Evolutionary conservation across 192 early-diverging fungal species (phyloP).

Genomic region (Geranomyces variabilis): DNA sequence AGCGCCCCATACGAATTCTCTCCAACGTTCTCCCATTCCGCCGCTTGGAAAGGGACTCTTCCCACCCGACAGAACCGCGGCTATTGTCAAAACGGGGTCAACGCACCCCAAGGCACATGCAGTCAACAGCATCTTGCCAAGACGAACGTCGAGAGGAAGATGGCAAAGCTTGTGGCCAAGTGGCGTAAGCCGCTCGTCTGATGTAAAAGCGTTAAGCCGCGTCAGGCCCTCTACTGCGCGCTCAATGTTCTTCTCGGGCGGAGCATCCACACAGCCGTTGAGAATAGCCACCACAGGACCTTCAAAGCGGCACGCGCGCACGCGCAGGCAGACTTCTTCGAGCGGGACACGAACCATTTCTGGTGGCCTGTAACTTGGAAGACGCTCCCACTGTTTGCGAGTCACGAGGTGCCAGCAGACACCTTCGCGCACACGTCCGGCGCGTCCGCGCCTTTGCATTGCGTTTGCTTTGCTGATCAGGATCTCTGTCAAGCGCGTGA

Average conservation of each 20-base stretch:
- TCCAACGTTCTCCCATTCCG: constrained; percentile 9
- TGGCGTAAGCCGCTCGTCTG: constrained; percentile 58
- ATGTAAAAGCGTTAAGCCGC: constrained; percentile 49
- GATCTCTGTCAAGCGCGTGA: constrained; percentile 63
- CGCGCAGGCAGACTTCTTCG: constrained; percentile 57
- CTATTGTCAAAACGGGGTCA: constrained; percentile 39
- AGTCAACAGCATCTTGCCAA: constrained; percentile 55
- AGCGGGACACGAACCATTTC: constrained; percentile 83
- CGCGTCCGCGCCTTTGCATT: constrained; percentile 76
- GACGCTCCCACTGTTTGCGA: constrained; percentile 47
- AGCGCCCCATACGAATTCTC: constrained; percentile 6
- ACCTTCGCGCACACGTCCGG: constrained; percentile 78
- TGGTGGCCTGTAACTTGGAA: constrained; percentile 64
- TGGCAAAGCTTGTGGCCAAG: constrained; percentile 71
- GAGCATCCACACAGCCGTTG: constrained; percentile 67
- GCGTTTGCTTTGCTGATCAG: constrained; percentile 70
- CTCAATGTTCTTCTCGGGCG: constrained; percentile 57
- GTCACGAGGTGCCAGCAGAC: constrained; percentile 77
- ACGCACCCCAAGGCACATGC: constrained; percentile 31
- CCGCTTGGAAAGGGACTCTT: constrained; percentile 26
- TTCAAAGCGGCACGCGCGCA: constrained; percentile 2
- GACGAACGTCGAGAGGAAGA: constrained; percentile 74
- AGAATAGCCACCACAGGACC: constrained; percentile 56
- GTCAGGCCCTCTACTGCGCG: constrained; percentile 41
- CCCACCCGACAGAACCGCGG: constrained; percentile 27